A percentile compares a stretch with the other conserved stretches of the same genome.
phyloP scores from a whole-genome alignment of 441 rosid genomes.

The Gossypium gossypioides region DNA sequence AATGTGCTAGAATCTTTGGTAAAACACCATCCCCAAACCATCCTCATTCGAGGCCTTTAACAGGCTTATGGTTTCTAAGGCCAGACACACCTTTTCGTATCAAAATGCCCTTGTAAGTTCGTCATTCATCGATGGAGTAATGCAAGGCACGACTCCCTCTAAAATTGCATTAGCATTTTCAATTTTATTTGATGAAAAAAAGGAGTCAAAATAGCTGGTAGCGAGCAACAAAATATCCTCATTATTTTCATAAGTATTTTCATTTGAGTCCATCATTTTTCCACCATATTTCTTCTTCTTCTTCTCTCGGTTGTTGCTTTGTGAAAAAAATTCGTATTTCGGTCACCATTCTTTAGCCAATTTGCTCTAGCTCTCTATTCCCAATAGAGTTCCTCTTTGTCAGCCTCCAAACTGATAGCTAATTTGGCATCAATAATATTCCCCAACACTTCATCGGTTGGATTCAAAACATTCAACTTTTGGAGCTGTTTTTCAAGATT shows the following conservation, averaged over 20 bases:
- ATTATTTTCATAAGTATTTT: no score
- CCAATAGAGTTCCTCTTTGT: neutral
- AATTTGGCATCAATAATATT: neutral
- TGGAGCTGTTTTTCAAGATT: neutral
- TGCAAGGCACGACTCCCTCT: neutral
- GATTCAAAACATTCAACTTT: neutral
- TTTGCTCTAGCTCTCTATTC: neutral
- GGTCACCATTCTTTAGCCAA: neutral
- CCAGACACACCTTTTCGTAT: neutral
- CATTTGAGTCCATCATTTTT: no score
- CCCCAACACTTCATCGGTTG: neutral
- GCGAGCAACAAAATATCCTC: neutral
- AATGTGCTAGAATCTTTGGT: neutral
- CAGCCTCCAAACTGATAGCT: neutral
- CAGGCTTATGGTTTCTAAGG: neutral
- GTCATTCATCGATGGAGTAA: neutral
- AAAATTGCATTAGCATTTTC: no score
- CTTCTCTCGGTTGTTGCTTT: neutral
- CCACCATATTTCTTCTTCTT: neutral
- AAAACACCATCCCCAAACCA: neutral
- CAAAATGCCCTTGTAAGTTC: neutral
- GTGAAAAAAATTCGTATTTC: neutral
- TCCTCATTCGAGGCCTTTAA: neutral
- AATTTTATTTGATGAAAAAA: no score
- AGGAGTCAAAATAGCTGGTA: accelerated